Percentiles rank a stretch among this genome's conserved stretches.
Conservation (phyloP, 1,139 yeast species). For the Kurtzmaniella natalensis region DNA sequence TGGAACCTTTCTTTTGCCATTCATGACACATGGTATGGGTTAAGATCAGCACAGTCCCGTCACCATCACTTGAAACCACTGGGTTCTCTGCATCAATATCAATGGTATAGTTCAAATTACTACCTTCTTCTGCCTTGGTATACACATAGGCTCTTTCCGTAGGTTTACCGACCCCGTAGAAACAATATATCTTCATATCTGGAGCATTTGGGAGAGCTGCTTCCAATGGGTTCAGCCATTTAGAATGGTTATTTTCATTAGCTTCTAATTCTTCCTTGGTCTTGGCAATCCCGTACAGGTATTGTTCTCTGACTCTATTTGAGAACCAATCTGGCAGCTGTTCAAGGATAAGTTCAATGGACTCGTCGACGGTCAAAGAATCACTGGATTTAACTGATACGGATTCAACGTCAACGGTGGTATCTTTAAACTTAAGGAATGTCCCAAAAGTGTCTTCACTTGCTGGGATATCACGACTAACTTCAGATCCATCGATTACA, state of each 20-base stretch:
- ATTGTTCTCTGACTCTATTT: slow-evolving; percentile 59
- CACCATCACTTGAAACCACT: slow-evolving; percentile 86
- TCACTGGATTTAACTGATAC: slow-evolving; percentile 9
- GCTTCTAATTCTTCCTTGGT: slow-evolving; percentile 51
- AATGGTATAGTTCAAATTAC: slow-evolving; percentile 63
- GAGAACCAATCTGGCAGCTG: slow-evolving; percentile 75
- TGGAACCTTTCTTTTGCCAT: slow-evolving; percentile 69
- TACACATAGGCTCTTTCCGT: slow-evolving; percentile 92
- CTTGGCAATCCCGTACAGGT: slow-evolving; percentile 73
- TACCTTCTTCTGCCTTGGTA: slow-evolving; percentile 52
- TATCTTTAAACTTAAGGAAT: slow-evolving; percentile 61
- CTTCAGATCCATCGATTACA: slow-evolving; percentile 25
- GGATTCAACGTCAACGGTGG: slow-evolving; percentile 17
- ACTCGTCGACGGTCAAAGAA: slow-evolving; percentile 61
- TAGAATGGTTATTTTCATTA: slow-evolving; percentile 66
- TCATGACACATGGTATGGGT: slow-evolving; percentile 79
- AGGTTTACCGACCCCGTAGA: slow-evolving; percentile 94
- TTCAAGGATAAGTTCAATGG: slow-evolving; percentile 61
- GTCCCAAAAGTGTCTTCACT: slow-evolving; percentile 60
- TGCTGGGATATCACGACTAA: slow-evolving; percentile 7
- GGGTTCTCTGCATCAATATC: slow-evolving; percentile 53
- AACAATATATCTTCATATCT: slow-evolving; percentile 79
- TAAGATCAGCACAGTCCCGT: slow-evolving; percentile 86
- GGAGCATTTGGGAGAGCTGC: slow-evolving; percentile 92
- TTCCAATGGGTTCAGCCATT: slow-evolving; percentile 93